Percentiles rank a stretch among this genome's conserved stretches.
Evolutionary conservation across 2,329 filamentous ascomycete species (phyloP).

Genomic region (Exophiala phaeomuriformis): DNA sequence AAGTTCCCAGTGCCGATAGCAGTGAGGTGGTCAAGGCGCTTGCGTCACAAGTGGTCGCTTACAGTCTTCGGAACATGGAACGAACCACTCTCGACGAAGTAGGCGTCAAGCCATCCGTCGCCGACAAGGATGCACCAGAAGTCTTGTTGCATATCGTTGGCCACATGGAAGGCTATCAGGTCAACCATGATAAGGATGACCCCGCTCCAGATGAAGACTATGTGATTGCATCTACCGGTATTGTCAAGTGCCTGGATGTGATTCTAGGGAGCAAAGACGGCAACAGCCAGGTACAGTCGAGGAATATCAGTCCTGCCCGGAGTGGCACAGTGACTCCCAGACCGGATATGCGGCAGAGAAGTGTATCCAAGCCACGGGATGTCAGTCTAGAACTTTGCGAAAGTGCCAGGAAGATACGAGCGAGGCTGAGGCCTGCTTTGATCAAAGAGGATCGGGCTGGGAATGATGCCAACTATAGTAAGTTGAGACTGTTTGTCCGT

Average conservation of each 20-base stretch:
- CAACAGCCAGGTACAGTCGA: constrained; percentile 36
- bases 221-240: constrained; percentile 88
- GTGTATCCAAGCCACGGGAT: constrained; percentile 66
- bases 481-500: constrained; percentile 34
- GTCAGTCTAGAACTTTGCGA: constrained; percentile 87
- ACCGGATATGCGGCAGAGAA: constrained; percentile 41
- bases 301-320: constrained; percentile 36
- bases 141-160: constrained; percentile 83
- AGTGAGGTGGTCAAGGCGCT: constrained; percentile 86
- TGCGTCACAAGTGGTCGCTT: constrained; percentile 89
- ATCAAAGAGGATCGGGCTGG: constrained; percentile 62
- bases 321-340: constrained; percentile 51
- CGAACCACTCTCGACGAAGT: constrained; percentile 60
- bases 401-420: constrained; percentile 81
- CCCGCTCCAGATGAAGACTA: constrained; percentile 84
- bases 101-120: constrained; percentile 40
- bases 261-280: constrained; percentile 72
- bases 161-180: constrained; percentile 48
- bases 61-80: constrained; percentile 88
- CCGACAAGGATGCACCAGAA: constrained; percentile 61
- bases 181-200: constrained; percentile 54
- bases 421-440: constrained; percentile 74
- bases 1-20: constrained; percentile 72
- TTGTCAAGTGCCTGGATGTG: constrained; percentile 87
- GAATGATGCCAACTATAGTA: constrained; percentile 72